Conservation (phyloP, 768 basidiomycete species). For the Daedalea quercina region DNA sequence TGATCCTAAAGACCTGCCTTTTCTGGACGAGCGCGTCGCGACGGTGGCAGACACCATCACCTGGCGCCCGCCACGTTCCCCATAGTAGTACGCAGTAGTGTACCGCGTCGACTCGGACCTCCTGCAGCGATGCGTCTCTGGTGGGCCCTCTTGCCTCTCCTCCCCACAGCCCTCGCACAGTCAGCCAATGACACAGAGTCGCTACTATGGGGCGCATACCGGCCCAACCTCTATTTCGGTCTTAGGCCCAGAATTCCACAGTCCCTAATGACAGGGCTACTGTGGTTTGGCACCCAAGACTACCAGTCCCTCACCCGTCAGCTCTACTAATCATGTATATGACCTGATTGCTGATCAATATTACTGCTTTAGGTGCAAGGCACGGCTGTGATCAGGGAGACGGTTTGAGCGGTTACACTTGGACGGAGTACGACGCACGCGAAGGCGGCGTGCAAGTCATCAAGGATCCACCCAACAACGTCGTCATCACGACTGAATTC, state of each 20-base stretch:
- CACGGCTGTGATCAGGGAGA: conserved; percentile 90
- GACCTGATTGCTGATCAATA: background rate
- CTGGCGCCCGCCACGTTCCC: conserved; percentile 8
- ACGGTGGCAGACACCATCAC: background rate
- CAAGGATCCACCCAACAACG: conserved; percentile 76
- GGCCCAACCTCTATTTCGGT: conserved; percentile 95
- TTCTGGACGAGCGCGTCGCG: background rate
- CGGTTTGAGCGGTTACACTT: conserved; percentile 74
- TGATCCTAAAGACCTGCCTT: background rate
- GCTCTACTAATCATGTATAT: conserved; percentile 22
- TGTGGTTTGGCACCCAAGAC: conserved; percentile 91
- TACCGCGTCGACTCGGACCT: background rate
- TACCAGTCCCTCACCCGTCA: conserved; percentile 63
- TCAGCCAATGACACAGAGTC: conserved; percentile 42
- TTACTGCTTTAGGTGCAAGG: conserved; percentile 48
- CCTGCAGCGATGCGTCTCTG: conserved; percentile 33
- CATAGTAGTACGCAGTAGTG: too few relatives aligned
- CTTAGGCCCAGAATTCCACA: conserved; percentile 78
- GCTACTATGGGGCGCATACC: conserved; percentile 78
- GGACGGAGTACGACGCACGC: conserved; percentile 82
- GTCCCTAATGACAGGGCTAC: conserved; percentile 87
- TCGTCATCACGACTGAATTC: conserved; percentile 78
- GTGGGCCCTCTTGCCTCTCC: conserved; percentile 39
- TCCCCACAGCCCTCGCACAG: conserved; percentile 30
- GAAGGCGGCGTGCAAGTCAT: conserved; percentile 83